Evolutionary conservation across 495 filamentous ascomycete species (phyloP).

Genomic region (Daldinia concentrica): DNA sequence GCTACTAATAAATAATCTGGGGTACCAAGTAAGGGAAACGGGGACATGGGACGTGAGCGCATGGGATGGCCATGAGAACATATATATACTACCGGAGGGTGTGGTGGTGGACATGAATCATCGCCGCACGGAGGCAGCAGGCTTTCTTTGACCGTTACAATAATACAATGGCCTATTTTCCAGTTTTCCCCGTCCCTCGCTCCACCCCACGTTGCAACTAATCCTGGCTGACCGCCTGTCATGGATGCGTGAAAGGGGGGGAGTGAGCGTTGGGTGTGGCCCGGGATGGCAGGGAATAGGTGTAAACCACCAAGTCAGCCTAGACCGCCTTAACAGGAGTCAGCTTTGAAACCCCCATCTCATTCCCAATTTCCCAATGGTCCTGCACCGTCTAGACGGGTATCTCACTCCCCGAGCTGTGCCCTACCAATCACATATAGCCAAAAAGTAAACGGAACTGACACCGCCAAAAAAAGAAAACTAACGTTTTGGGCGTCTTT

Average conservation of each 20-base stretch:
- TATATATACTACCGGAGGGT: slow-evolving; percentile 37
- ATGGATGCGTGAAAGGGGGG: slow-evolving; percentile 42
- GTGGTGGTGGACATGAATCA: slow-evolving; percentile 44
- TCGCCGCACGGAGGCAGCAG: slow-evolving; percentile 43
- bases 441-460: slow-evolving; percentile 28
- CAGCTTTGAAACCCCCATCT: slow-evolving; percentile 38
- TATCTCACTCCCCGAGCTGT: slow-evolving; percentile 32
- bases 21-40: slow-evolving; percentile 25
- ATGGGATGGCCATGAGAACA: slow-evolving; percentile 44
- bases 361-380: slow-evolving; percentile 12
- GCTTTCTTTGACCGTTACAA: slow-evolving; percentile 34
- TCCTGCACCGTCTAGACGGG: slow-evolving; percentile 1
- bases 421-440: slow-evolving; percentile 28
- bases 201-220: slow-evolving; percentile 46
- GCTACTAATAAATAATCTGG: slow-evolving; percentile 40
- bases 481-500: slow-evolving; percentile 15
- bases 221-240: slow-evolving; percentile 50
- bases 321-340: slow-evolving; percentile 43
- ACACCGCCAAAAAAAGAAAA: slow-evolving; percentile 31
- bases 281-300: slow-evolving; percentile 34
- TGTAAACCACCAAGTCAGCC: slow-evolving; percentile 41
- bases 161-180: slow-evolving; percentile 39
- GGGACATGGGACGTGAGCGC: slow-evolving; percentile 41
- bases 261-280: slow-evolving; percentile 20
- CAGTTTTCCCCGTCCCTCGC: slow-evolving; percentile 35